phyloP scores from a whole-genome alignment of 352 stramenopile species.

The Blastocystis sp. region DNA sequence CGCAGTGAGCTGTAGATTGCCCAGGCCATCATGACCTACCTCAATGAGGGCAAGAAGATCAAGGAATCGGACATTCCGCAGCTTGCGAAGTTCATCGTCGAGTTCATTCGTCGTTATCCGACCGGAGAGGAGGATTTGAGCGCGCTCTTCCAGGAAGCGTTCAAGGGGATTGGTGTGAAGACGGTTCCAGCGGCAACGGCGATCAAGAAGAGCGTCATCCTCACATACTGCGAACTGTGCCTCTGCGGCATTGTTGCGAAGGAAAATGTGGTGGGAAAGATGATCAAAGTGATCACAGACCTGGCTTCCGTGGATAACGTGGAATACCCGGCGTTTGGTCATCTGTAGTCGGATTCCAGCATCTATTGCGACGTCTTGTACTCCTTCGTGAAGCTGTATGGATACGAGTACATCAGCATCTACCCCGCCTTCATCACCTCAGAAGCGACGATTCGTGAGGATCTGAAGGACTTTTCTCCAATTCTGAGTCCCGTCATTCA shows the following conservation, averaged over 20 bases:
- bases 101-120: constrained; percentile 53
- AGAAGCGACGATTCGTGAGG: neutral
- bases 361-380: neutral
- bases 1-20: constrained; percentile 17
- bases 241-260: constrained; percentile 8
- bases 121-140: neutral
- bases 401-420: constrained; percentile 32
- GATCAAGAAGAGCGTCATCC: neutral
- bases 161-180: neutral
- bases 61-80: constrained; percentile 14
- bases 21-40: neutral
- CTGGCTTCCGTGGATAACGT: neutral
- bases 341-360: neutral
- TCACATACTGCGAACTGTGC: constrained; percentile 34
- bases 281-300: neutral
- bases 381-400: constrained; percentile 12
- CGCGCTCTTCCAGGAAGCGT: neutral
- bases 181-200: neutral
- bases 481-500: neutral
- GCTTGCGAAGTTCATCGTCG: constrained; percentile 28
- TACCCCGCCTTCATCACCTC: constrained; percentile 12
- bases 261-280: constrained; percentile 18
- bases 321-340: neutral
- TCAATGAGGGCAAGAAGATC: constrained; percentile 23
- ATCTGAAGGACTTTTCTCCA: constrained; percentile 1